These are phyloP conservation scores for Chalara sp. DNA, from an alignment of 2,329 filamentous ascomycete species.

Conservation along the genomic window DNA sequence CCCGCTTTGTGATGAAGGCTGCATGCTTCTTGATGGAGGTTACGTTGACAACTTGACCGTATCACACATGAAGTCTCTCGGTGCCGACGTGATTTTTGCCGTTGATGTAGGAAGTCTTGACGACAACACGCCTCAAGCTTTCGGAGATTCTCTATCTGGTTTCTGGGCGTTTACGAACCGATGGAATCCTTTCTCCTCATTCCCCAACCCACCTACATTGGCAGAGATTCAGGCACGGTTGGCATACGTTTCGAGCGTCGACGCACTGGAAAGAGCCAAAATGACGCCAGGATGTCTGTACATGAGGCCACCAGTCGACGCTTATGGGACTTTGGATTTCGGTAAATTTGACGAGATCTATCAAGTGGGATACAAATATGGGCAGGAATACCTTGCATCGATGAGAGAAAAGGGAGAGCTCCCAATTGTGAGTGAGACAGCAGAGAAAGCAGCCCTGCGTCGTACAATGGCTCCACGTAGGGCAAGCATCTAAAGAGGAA, in stretches of 20 bases:
- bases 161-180: conserved; percentile 93
- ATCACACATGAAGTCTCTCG: conserved; percentile 91
- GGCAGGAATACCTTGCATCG: conserved; percentile 69
- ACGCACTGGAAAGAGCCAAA: conserved; percentile 91
- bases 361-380: conserved; percentile 78
- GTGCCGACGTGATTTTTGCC: conserved; percentile 90
- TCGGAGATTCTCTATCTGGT: conserved; percentile 89
- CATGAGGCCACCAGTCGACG: conserved; percentile 91
- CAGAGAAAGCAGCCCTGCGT: conserved; percentile 69
- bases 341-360: conserved; percentile 98
- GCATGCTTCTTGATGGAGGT: conserved; percentile 91
- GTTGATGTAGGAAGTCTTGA: conserved; percentile 91
- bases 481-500: conserved; percentile 68
- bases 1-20: conserved; percentile 92
- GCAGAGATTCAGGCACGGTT: conserved; percentile 93
- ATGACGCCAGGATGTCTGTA: conserved; percentile 86
- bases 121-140: conserved; percentile 84
- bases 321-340: conserved; percentile 92
- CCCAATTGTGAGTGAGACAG: conserved; percentile 62
- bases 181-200: conserved; percentile 90
- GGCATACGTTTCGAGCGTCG: conserved; percentile 90
- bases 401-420: conserved; percentile 74
- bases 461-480: conserved; percentile 74
- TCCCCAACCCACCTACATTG: conserved; percentile 87
- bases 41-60: conserved; percentile 98